A percentile compares a stretch with the other conserved stretches of the same genome.
Evolutionary conservation across 2,329 filamentous ascomycete species (phyloP).

Genomic region (Cytospora schulzeri): DNA sequence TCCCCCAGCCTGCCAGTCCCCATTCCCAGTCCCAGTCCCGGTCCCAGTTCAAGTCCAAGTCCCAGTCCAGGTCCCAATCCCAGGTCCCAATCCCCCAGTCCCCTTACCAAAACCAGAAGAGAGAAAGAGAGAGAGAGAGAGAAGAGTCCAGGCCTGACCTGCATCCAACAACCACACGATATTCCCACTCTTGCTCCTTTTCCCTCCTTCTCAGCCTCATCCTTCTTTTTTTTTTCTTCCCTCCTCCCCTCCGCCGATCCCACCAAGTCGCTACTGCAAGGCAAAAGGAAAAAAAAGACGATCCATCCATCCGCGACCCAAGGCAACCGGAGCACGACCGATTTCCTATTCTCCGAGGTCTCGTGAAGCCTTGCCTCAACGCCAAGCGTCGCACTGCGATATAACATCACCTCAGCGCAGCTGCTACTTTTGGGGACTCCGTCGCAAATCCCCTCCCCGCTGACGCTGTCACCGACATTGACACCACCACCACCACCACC

Average conservation of each 20-base stretch:
- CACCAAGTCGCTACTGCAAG: neutral
- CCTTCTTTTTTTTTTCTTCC: neutral
- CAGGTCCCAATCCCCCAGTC: neutral
- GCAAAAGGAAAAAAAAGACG: neutral
- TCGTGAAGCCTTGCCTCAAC: neutral
- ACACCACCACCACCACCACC: slow-evolving; percentile 3
- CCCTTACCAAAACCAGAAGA: neutral
- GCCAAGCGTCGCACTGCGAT: slow-evolving; percentile 1
- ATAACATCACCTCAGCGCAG: slow-evolving; percentile 2
- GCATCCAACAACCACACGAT: slow-evolving; percentile 1
- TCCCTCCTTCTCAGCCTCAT: neutral
- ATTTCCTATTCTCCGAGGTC: neutral
- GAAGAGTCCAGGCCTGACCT: neutral
- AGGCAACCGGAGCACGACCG: neutral
- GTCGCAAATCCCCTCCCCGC: slow-evolving; percentile 15
- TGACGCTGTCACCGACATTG: slow-evolving; percentile 1
- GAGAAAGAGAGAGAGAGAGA: neutral
- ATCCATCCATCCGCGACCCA: neutral
- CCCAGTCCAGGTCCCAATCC: too few relatives aligned
- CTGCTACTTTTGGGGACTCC: slow-evolving; percentile 10
- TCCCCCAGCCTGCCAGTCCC: too few relatives aligned
- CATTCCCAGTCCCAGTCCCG: too few relatives aligned
- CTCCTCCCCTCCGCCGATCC: neutral
- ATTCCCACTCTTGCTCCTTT: slow-evolving; percentile 1
- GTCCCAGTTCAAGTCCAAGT: too few relatives aligned